A percentile compares a stretch with the other conserved stretches of the same genome.
phyloP scores from a whole-genome alignment of 768 basidiomycete genomes.

The Serendipita sp. region DNA sequence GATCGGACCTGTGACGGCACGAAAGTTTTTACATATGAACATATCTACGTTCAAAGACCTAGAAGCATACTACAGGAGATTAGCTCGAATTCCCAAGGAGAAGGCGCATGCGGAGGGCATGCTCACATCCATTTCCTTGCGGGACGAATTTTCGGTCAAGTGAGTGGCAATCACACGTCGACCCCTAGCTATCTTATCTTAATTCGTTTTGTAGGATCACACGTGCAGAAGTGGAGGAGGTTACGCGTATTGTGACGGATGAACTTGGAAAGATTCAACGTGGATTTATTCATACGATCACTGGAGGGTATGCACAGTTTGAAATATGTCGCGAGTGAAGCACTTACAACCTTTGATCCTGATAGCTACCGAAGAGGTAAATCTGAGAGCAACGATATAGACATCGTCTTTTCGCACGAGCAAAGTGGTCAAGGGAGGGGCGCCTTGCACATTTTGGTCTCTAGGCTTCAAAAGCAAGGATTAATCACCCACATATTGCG shows the following conservation, averaged over 20 bases:
- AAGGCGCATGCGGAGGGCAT: constrained; percentile 19
- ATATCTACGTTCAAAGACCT: constrained; percentile 56
- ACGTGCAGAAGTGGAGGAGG: constrained; percentile 61
- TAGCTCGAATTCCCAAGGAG: constrained; percentile 16
- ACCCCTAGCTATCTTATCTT: not conserved
- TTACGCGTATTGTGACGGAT: constrained; percentile 47
- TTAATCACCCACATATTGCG: constrained; percentile 75
- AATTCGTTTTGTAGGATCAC: constrained; percentile 36
- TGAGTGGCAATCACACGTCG: constrained; percentile 15
- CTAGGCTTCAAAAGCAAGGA: constrained; percentile 42
- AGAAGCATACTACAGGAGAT: constrained; percentile 44
- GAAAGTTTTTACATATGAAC: constrained; percentile 45
- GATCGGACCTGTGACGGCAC: constrained; percentile 56
- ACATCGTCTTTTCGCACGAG: constrained; percentile 73
- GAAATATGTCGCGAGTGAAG: not conserved
- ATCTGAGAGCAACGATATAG: constrained; percentile 64
- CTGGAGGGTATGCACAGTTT: constrained; percentile 47
- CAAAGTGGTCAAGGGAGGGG: constrained; percentile 36
- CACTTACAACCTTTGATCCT: not conserved
- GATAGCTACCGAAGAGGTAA: constrained; percentile 76
- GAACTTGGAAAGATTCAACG: constrained; percentile 46
- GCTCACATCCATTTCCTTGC: constrained; percentile 45
- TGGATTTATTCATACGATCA: constrained; percentile 60
- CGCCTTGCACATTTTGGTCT: constrained; percentile 45
- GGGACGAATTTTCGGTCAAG: constrained; percentile 38